Base-by-base conservation (phyloP, 805 yeast genomes). In the Candida bentonensis region DNA sequence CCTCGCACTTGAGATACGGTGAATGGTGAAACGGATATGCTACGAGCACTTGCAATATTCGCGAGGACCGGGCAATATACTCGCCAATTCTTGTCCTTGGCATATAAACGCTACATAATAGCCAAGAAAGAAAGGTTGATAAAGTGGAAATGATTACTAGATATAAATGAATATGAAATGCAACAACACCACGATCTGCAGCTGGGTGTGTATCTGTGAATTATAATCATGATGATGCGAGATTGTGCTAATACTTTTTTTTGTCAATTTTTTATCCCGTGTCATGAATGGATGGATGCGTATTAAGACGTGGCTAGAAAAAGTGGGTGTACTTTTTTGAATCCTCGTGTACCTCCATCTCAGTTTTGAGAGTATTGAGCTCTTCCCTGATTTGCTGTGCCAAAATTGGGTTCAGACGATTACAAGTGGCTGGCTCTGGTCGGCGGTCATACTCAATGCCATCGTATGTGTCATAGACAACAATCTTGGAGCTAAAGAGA, bases 351-450 rank as follows among this genome's bases (percentile, higher is more conserved):
- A 89, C 72, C 26, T 72, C 79, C 98, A 89, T 89, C 48, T 73
- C 76, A 21, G 78, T 66, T 64, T 86, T 88, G 57, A 87, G 64
- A 44, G 69, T 72, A 61, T 92, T 88, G 58, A 89, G 67, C 61
- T 89, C 97, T 30, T 80, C 82, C 62, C 79, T 82, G 53, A 89
- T 86, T 61, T 75, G 76, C 60, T 84, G 87, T 0, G 96, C 96
- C 57, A 87, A 64, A 46, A 72, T 69, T 3, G 96, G 95, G 1
- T 95, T 87, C 59, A 87, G 68, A 57, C 81, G 86, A 61, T 88
- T 86, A 64, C 96, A 89, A 2, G 96, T 87, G 2, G 95, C 94
- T 23, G 79, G 69, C 49, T 87, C 96, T 0, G 96, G 96, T 51
- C 79, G 86, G 54, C 98, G 76, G 61, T 89, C 96, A 61, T 89